phyloP scores from a whole-genome alignment of 176 grass and related monocot species.

The Areca catechu region DNA sequence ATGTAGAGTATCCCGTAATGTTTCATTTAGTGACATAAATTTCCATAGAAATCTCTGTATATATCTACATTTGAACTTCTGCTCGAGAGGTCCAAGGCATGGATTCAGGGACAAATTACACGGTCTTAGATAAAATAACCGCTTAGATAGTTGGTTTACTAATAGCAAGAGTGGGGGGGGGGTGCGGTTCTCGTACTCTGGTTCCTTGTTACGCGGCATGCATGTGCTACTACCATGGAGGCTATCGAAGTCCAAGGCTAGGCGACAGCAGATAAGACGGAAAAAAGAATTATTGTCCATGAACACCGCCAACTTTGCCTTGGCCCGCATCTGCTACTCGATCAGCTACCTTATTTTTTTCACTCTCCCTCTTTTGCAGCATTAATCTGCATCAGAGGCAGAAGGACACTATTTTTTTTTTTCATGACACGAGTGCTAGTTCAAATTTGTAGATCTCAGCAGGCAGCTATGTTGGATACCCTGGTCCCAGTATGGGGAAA shows the following conservation, averaged over 20 bases:
- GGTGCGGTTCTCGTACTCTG: not conserved
- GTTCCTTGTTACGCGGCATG: constrained; percentile 12
- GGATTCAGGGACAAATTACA: constrained; percentile 32
- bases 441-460: no score
- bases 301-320: not conserved
- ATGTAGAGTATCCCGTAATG: no score
- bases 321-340: not conserved
- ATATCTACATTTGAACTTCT: constrained; percentile 7
- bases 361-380: not conserved
- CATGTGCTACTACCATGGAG: constrained; percentile 32
- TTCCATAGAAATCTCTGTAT: not conserved
- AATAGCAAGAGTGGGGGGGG: not conserved
- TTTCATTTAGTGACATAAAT: not conserved
- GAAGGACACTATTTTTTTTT: no score
- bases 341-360: not conserved
- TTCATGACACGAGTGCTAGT: no score
- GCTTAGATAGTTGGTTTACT: not conserved
- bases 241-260: constrained; percentile 21
- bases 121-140: not conserved
- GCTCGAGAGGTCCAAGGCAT: constrained; percentile 28
- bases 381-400: no score
- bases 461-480: constrained; percentile 1
- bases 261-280: constrained; percentile 45
- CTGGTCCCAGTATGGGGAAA: not conserved
- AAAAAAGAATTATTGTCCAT: constrained; percentile 46